Base-by-base conservation (phyloP, 148 eudicot species). In the Mesembryanthemum crystallinum region DNA sequence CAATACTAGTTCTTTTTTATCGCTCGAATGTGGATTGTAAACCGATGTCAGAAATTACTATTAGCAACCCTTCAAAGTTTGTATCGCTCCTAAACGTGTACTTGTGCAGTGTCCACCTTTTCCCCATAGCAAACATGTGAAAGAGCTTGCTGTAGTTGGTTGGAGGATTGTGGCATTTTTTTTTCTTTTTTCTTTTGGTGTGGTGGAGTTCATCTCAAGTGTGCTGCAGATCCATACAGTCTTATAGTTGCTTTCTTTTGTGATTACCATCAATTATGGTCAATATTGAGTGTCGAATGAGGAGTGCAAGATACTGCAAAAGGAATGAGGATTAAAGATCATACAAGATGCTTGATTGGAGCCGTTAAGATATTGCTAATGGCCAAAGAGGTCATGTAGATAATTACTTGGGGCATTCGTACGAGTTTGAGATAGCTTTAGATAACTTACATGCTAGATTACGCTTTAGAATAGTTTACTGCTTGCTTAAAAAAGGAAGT, bases 221-320 rank as follows among this genome's bases (percentile, higher is more conserved):
- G 25, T 25, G 33, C 58, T n/a, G n/a, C n/a, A n/a, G 8, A 37
- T 25, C 7, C 17, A 27, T 30, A 47, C 25, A 3, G 49, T 55
- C 55, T 69, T 25, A 21, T 15, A 5, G 14, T 68, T 20, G 55
- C 13, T 66, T 66, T 24, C n/a, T 15, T 8, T 43, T 68, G 57
- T 45, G 72, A 45, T 68, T 43, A 25, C 21, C n/a, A n/a, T n/a
- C n/a, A n/a, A n/a, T n/a, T n/a, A n/a, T n/a, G 55, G 14, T 68
- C n/a, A 3, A 14, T 20, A 67, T 23, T 39, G 71, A 67, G 7
- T 13, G 8, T 42, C n/a, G 71, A 42, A 18, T 21, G 37, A 21
- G 69, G 69, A 39, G 8, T 39, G 43, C 43, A 39, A 39, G n/a
- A n/a, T n/a, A n/a, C n/a, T n/a, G n/a, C n/a, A 35, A 35, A 35